phyloP scores from a whole-genome alignment of 148 eudicot species.

The Camellia japonica region DNA sequence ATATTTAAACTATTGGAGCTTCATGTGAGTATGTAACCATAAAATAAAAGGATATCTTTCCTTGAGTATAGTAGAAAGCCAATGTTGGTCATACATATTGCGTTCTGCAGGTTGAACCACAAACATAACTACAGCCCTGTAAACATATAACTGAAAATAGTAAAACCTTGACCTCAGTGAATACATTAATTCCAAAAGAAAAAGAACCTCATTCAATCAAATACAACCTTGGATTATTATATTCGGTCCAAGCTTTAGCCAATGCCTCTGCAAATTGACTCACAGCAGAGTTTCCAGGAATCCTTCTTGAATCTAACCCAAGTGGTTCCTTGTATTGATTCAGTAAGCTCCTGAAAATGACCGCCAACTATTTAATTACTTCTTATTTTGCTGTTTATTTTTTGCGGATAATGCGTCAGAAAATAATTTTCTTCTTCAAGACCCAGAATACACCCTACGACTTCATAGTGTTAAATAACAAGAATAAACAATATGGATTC shows the following conservation, averaged over 20 bases:
- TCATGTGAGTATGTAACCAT: background rate
- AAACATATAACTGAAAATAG: conserved; percentile 14
- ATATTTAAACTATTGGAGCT: background rate
- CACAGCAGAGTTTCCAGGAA: conserved; percentile 61
- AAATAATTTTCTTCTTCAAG: background rate
- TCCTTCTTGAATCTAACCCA: conserved; percentile 54
- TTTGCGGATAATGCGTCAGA: too few species aligned
- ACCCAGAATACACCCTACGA: background rate
- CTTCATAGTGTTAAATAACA: background rate
- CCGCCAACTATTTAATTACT: background rate
- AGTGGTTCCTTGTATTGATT: conserved; percentile 54
- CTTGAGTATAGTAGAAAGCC: conserved; percentile 60
- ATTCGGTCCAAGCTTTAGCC: conserved; percentile 82
- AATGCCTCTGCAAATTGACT: conserved; percentile 74
- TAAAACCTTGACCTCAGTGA: conserved; percentile 3
- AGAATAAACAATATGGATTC: background rate
- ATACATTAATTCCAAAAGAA: background rate
- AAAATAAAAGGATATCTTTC: conserved; percentile 76
- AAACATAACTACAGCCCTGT: conserved; percentile 78
- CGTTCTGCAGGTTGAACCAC: conserved; percentile 88
- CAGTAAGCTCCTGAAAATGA: conserved; percentile 64
- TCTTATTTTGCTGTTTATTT: background rate
- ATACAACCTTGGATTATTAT: conserved; percentile 68
- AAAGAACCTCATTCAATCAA: conserved; percentile 6
- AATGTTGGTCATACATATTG: conserved; percentile 96